These are phyloP conservation scores for Lolium perenne DNA, from an alignment of 176 grass and related monocot species.

Conservation along the genomic window DNA sequence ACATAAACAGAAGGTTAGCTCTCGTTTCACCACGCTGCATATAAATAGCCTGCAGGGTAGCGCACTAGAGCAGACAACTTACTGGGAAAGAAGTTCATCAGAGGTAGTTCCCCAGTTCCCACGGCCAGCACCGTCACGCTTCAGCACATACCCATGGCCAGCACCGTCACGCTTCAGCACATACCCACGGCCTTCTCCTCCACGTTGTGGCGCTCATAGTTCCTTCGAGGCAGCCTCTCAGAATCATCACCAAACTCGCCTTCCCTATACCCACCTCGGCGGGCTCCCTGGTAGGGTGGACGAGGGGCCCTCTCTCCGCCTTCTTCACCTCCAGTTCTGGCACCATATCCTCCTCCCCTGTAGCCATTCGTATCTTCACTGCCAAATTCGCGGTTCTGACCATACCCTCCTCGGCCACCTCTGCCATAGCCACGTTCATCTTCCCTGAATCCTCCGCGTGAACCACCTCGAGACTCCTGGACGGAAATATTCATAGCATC, in stretches of 20 bases:
- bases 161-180: conserved; percentile 83
- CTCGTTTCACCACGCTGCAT: not conserved
- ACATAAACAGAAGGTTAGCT: conserved; percentile 30
- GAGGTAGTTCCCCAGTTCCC: conserved; percentile 81
- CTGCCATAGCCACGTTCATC: conserved; percentile 64
- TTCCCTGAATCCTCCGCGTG: conserved; percentile 60
- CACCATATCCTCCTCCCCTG: conserved; percentile 58
- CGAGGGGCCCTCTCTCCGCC: conserved; percentile 53
- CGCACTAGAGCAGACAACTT: conserved; percentile 23
- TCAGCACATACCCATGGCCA: conserved; percentile 74
- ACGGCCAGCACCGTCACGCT: conserved; percentile 75
- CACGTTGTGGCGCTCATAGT: conserved; percentile 72
- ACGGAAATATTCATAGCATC: conserved; percentile 38
- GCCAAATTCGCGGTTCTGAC: conserved; percentile 56
- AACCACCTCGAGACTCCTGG: conserved; percentile 48
- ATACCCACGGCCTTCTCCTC: conserved; percentile 74
- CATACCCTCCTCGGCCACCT: conserved; percentile 61
- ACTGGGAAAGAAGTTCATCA: conserved; percentile 63
- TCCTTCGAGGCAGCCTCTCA: conserved; percentile 66
- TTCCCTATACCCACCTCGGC: conserved; percentile 63
- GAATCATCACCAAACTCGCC: conserved; percentile 59
- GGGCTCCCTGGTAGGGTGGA: conserved; percentile 56
- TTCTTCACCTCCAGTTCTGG: conserved; percentile 58
- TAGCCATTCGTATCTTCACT: conserved; percentile 63
- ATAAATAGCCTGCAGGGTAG: not conserved